These are phyloP conservation scores for Linanthus parryae DNA, from an alignment of 148 eudicot species.

Conservation along the genomic window DNA sequence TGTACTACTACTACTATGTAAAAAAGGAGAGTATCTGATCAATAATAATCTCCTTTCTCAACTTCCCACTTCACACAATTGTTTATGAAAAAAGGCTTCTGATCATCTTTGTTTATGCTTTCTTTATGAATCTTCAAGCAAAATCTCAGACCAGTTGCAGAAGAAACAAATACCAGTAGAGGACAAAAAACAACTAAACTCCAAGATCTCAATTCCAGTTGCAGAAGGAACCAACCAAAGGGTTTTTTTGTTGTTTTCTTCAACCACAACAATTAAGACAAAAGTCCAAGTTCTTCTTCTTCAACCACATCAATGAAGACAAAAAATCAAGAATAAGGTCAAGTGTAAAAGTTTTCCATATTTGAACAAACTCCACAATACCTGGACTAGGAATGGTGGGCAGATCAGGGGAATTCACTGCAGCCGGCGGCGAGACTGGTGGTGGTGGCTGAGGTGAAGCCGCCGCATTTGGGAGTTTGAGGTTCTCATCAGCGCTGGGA, in stretches of 20 bases:
- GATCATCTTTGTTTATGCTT: conserved; percentile 19
- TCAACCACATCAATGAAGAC: conserved; percentile 2
- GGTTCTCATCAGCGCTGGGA: conserved; percentile 25
- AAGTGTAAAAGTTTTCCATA: conserved; percentile 13
- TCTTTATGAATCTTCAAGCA: background rate
- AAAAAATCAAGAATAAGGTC: conserved; percentile 11
- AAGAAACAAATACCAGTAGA: conserved; percentile 38
- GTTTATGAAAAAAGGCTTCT: conserved; percentile 29
- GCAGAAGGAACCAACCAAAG: conserved; percentile 24
- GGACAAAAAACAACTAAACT: conserved; percentile 53
- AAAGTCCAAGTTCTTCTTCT: background rate
- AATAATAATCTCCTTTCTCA: conserved; percentile 38
- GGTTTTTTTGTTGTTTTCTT: conserved; percentile 8
- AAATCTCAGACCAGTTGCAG: conserved; percentile 8
- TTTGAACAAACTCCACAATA: conserved; percentile 20
- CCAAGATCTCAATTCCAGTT: conserved; percentile 19
- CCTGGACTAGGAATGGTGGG: conserved; percentile 62
- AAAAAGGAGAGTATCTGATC: conserved; percentile 26
- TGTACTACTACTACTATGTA: no score
- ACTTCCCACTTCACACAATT: conserved; percentile 13
- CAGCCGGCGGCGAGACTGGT: conserved; percentile 24
- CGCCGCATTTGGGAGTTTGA: conserved; percentile 18
- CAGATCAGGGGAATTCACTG: conserved; percentile 30
- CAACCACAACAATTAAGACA: background rate
- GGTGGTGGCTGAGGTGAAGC: conserved; percentile 29